Percentiles rank a stretch among this genome's conserved stretches.
Evolutionary conservation across 1,284 basidiomycete species (phyloP).

Genomic region (Malassezia restricta): DNA sequence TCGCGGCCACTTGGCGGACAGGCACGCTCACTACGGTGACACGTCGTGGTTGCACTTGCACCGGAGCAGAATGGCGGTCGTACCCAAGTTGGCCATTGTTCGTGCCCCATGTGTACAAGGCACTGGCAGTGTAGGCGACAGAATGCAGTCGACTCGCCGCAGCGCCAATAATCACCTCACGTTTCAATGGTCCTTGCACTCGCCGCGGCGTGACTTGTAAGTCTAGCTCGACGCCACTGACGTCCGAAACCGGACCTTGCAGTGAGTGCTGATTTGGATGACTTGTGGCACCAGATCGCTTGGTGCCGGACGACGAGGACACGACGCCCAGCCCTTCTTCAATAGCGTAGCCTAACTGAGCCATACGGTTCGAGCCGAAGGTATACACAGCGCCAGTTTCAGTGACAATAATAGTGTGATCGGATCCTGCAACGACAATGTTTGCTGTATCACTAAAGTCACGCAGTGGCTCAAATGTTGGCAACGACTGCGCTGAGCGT

Average conservation of each 20-base stretch:
- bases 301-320: constrained; percentile 21
- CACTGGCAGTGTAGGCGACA: constrained; percentile 70
- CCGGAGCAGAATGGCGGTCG: constrained; percentile 54
- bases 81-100: constrained; percentile 81
- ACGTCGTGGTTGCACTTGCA: constrained; percentile 68
- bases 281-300: constrained; percentile 48
- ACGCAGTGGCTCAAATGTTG: constrained; percentile 56
- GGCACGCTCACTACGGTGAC: constrained; percentile 54
- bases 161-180: constrained; percentile 66
- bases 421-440: constrained; percentile 69
- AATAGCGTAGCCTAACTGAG: constrained; percentile 65
- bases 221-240: constrained; percentile 24
- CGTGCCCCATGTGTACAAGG: constrained; percentile 91
- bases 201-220: constrained; percentile 67
- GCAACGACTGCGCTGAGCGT: constrained; percentile 65
- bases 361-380: constrained; percentile 73
- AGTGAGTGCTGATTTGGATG: constrained; percentile 7
- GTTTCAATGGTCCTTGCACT: constrained; percentile 65
- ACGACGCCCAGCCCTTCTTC: constrained; percentile 50
- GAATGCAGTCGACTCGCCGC: constrained; percentile 78
- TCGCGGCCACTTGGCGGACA: constrained; percentile 44
- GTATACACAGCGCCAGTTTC: constrained; percentile 68
- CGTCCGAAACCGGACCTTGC: constrained; percentile 11
- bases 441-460: constrained; percentile 52
- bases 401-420: constrained; percentile 81